Conservation (phyloP, 805 yeast genomes). For the Kluyveromyces dobzhanskii region DNA sequence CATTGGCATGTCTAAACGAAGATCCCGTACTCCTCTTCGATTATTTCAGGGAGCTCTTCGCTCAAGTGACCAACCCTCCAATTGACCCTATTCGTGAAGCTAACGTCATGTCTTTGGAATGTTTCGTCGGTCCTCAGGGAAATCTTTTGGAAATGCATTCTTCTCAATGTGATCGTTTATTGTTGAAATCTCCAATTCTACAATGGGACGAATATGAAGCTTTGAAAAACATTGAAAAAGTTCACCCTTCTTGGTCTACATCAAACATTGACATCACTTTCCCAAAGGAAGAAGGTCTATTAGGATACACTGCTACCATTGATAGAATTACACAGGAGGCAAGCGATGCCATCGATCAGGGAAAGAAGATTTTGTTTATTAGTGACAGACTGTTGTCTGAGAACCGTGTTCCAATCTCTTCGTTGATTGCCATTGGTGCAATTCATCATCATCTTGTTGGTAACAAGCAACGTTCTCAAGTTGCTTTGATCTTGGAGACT, state of each 20-base stretch:
- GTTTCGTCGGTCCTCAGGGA: conserved; percentile 98
- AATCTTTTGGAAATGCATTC: conserved; percentile 89
- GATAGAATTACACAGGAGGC: conserved; percentile 86
- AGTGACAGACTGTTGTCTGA: conserved; percentile 59
- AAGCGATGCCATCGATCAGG: conserved; percentile 69
- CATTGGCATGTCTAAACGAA: conserved; percentile 88
- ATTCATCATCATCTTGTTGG: conserved; percentile 94
- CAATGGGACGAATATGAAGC: conserved; percentile 68
- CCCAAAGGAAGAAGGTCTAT: conserved; percentile 69
- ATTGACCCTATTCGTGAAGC: conserved; percentile 96
- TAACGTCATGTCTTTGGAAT: conserved; percentile 94
- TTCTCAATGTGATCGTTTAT: conserved; percentile 80
- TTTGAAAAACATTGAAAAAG: conserved; percentile 58
- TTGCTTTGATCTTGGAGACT: conserved; percentile 84
- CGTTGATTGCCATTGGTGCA: conserved; percentile 91
- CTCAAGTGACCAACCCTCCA: conserved; percentile 98
- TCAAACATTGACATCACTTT: conserved; percentile 83
- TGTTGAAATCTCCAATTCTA: conserved; percentile 76
- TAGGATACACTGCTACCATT: conserved; percentile 77
- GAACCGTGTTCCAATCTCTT: conserved; percentile 70
- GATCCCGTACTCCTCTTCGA: conserved; percentile 88
- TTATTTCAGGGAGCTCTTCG: conserved; percentile 91
- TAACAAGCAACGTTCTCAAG: conserved; percentile 92
- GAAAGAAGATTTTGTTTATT: conserved; percentile 65
- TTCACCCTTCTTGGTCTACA: conserved; percentile 82